Conservation (phyloP, 1,284 basidiomycete genomes). For the Marasmius fiardii region DNA sequence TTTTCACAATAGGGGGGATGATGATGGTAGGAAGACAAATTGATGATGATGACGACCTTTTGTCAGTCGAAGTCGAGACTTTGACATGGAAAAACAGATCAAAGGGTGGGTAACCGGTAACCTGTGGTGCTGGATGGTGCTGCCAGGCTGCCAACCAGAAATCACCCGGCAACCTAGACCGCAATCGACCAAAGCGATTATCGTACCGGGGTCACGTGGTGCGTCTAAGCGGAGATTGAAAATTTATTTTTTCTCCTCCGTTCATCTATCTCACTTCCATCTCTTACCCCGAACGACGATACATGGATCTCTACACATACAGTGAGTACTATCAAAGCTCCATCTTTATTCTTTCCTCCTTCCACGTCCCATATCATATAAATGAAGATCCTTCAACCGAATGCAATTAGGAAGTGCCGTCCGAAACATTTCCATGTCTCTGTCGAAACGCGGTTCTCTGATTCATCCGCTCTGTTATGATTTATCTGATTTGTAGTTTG, state of each 20-base stretch:
- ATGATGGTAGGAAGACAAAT: background rate
- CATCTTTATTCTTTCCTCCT: constrained; percentile 5
- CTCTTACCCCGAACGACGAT: background rate
- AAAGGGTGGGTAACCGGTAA: background rate
- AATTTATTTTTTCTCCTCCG: background rate
- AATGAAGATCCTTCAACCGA: constrained; percentile 51
- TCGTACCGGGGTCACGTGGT: background rate
- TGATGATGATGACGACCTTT: background rate
- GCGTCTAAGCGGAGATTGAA: background rate
- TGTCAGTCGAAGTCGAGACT: background rate
- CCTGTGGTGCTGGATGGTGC: no score
- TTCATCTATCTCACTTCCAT: background rate
- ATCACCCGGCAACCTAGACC: background rate
- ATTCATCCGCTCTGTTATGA: constrained; percentile 19
- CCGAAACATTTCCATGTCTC: constrained; percentile 38
- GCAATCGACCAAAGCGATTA: background rate
- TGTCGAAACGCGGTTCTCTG: constrained; percentile 66
- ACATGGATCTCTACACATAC: background rate
- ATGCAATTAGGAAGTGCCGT: constrained; percentile 67
- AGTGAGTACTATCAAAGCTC: background rate
- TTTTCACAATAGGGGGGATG: background rate
- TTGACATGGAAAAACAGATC: background rate
- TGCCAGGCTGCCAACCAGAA: no score
- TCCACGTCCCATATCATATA: constrained; percentile 3
- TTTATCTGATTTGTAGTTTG: no score